Evolutionary conservation across 176 grass and related monocot genomes (phyloP).

Genomic region (Puccinellia tenuiflora): DNA sequence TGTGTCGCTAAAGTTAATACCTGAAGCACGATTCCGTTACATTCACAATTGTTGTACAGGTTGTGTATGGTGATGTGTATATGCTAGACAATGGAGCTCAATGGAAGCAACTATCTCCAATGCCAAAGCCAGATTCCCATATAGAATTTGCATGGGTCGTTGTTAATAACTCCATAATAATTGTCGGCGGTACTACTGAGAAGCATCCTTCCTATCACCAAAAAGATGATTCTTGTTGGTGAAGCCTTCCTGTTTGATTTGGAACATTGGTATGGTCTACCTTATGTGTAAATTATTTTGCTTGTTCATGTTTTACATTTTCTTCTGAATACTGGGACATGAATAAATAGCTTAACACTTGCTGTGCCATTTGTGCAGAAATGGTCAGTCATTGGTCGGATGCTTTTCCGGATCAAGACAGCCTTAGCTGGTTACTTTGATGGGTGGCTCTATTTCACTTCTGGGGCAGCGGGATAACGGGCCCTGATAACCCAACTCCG

Average conservation of each 20-base stretch:
- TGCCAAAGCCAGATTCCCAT: constrained; percentile 93
- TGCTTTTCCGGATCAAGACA: constrained; percentile 84
- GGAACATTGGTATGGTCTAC: constrained; percentile 44
- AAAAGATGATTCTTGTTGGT: constrained; percentile 92
- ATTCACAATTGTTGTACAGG: constrained; percentile 29
- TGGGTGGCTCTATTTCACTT: constrained; percentile 84
- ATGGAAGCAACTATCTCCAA: constrained; percentile 64
- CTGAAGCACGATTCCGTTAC: not conserved
- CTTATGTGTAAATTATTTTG: not conserved
- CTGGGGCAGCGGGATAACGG: constrained; percentile 75
- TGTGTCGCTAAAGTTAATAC: not conserved
- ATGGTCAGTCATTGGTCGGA: constrained; percentile 71
- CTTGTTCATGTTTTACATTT: not conserved
- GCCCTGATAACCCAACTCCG: constrained; percentile 66
- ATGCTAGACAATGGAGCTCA: constrained; percentile 46
- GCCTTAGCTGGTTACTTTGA: constrained; percentile 72
- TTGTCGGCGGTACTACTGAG: constrained; percentile 78
- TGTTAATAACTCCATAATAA: constrained; percentile 65
- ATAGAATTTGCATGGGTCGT: constrained; percentile 83
- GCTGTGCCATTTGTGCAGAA: constrained; percentile 29
- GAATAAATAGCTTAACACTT: not conserved
- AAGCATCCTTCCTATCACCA: constrained; percentile 87
- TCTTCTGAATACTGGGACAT: not conserved
- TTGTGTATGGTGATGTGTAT: constrained; percentile 76
- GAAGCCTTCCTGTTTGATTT: constrained; percentile 77